These are phyloP conservation scores for Pseudocohnilembus persalinus DNA, from an alignment of 169 alveolate species.

Conservation along the genomic window DNA sequence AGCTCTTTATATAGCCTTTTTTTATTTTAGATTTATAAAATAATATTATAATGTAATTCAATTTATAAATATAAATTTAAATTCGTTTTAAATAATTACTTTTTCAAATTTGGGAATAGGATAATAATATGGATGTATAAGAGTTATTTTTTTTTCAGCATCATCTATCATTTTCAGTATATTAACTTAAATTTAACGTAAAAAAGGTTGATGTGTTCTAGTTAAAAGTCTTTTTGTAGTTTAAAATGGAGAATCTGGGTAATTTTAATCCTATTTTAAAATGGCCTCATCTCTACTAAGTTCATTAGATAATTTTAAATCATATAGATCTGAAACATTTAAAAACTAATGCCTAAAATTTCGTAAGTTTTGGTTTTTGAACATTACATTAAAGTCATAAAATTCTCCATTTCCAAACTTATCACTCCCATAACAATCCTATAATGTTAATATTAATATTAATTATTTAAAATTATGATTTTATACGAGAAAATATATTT, in stretches of 20 bases:
- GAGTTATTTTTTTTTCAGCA: slow-evolving; percentile 54
- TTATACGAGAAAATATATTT: no score
- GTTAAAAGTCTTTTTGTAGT: slow-evolving; percentile 14
- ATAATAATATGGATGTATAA: slow-evolving; percentile 68
- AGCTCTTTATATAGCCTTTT: slow-evolving; percentile 45
- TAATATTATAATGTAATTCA: no score
- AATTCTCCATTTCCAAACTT: slow-evolving; percentile 59
- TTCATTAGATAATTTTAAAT: slow-evolving; percentile 19
- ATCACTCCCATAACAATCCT: slow-evolving; percentile 49
- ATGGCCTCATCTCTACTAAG: neutral
- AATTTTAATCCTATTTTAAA: neutral
- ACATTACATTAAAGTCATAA: slow-evolving; percentile 58
- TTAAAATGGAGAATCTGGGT: neutral
- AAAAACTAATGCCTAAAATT: slow-evolving; percentile 44
- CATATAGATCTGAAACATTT: slow-evolving; percentile 38
- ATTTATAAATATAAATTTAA: no score
- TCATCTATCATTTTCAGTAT: slow-evolving; percentile 46
- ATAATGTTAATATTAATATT: no score
- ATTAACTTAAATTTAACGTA: slow-evolving; percentile 44
- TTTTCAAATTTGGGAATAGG: slow-evolving; percentile 53
- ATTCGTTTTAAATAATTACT: slow-evolving; percentile 2
- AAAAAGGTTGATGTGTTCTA: slow-evolving; percentile 28
- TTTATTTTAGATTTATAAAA: no score
- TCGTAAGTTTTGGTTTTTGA: slow-evolving; percentile 24
- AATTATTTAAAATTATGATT: neutral